A percentile compares a stretch with the other conserved stretches of the same genome.
These are phyloP conservation scores for Symbiotaphrina buchneri DNA, from an alignment of 495 filamentous ascomycete species.

Conservation along the genomic window DNA sequence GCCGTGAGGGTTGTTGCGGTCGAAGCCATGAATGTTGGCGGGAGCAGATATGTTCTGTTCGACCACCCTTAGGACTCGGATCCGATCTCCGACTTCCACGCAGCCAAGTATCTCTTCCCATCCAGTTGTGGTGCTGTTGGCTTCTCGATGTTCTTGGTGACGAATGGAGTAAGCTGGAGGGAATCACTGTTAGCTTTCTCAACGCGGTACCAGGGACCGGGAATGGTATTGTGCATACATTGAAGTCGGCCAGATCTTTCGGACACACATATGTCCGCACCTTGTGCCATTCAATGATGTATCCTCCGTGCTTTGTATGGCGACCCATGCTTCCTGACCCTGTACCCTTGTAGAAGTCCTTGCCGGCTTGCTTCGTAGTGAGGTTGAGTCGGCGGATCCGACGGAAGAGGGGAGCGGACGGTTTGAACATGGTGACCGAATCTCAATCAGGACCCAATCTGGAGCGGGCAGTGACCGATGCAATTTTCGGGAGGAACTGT, in stretches of 20 bases:
- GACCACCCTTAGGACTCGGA: no score
- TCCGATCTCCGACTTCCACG: constrained; percentile 52
- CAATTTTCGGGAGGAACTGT: no score
- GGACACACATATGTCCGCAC: constrained; percentile 82
- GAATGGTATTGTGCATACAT: no score
- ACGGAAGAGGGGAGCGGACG: constrained; percentile 44
- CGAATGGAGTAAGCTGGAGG: constrained; percentile 66
- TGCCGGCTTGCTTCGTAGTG: constrained; percentile 79
- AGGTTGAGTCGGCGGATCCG: constrained; percentile 45
- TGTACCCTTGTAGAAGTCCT: constrained; percentile 94
- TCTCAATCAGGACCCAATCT: no score
- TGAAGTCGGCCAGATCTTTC: constrained; percentile 37
- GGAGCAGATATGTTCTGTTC: no score
- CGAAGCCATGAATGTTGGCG: no score
- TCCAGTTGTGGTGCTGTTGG: constrained; percentile 23
- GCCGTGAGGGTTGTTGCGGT: no score
- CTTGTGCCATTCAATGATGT: constrained; percentile 60
- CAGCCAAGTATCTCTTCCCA: constrained; percentile 32
- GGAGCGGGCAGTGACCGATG: no score
- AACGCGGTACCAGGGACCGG: neutral
- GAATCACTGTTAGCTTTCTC: neutral
- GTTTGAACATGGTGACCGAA: constrained; percentile 40
- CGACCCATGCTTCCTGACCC: constrained; percentile 66
- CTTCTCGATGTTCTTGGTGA: constrained; percentile 38
- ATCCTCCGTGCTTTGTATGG: constrained; percentile 71